Evolutionary conservation across 371 early-diverging fungal genomes (phyloP), one percentile per base, ranked within the genome.

Genomic region (Mucor velutinosus): DNA sequence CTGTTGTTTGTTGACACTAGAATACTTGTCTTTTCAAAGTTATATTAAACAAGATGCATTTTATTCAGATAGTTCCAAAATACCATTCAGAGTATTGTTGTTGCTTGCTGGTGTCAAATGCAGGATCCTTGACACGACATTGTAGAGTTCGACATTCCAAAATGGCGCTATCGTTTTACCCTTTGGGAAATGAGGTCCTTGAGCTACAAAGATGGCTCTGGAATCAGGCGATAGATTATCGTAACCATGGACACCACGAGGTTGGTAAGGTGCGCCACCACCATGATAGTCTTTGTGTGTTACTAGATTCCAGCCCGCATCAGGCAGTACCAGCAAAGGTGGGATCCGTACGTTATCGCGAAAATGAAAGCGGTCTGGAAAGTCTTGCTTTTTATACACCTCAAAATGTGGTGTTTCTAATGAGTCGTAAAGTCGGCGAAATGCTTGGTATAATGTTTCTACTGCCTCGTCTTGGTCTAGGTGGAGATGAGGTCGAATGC

Each of bases 151-250:
- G 7, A 82, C 58, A 64, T 84, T 84, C 76, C 73, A 70, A 53
- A 84, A 84, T 11, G 82, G 77, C 10, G 64, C 62, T 1, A 77
- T 27, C 0, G 23, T 62, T 32, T 63, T 57, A 10, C 69, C 68
- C 30, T 65, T 60, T 2, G 67, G 62, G 70, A 95, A 94, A 0
- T 81, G 74, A 0, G 95, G 95, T 0, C 97, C 97, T 30, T 76
- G 66, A 3, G 93, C 96, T 35, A 95, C 77, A 79, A 97, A 96
- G 25, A 94, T 87, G 17, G 96, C 94, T n/a, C 90, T 88, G 87
- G 96, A 96, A 21, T 92, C 86, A 8, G 86, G 86, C 49, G 86
- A 75, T 39, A 85, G 64, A 71, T 93, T 89, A 69, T 96, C 93
- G 79, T 94, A 97, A 0, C 98, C 98, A 76, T 97, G 97, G 4